Conservation (phyloP, 2,329 filamentous ascomycete genomes). For the Sclerotinia glacialis region DNA sequence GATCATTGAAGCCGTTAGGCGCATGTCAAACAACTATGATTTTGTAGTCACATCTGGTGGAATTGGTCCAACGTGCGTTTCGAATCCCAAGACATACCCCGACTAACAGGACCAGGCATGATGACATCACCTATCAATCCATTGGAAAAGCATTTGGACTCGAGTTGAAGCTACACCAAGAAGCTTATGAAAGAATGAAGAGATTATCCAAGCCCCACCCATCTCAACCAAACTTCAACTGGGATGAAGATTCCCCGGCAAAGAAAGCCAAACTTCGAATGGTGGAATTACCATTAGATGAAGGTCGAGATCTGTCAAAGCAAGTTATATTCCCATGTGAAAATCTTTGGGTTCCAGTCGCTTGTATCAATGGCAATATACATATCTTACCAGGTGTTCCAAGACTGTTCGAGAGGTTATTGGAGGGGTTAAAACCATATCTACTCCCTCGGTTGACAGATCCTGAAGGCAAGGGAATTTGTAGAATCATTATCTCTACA, state of each 20-base stretch:
- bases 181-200: slow-evolving; percentile 80
- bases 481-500: slow-evolving; percentile 79
- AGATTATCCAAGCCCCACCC: slow-evolving; percentile 70
- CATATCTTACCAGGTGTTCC: slow-evolving; percentile 93
- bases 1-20: slow-evolving; percentile 76
- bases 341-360: slow-evolving; percentile 86
- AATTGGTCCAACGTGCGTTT: slow-evolving; percentile 79
- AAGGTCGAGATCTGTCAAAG: slow-evolving; percentile 58
- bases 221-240: slow-evolving; percentile 73
- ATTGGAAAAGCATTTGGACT: slow-evolving; percentile 87
- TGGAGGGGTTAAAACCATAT: slow-evolving; percentile 71
- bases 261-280: slow-evolving; percentile 83
- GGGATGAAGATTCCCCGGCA: slow-evolving; percentile 76
- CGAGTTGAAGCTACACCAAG: slow-evolving; percentile 71
- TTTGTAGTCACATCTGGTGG: slow-evolving; percentile 94
- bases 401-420: slow-evolving; percentile 71
- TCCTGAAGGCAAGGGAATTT: slow-evolving; percentile 76
- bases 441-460: slow-evolving; percentile 70
- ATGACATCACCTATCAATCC: slow-evolving; percentile 95
- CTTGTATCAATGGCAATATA: slow-evolving; percentile 86
- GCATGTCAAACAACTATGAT: slow-evolving; percentile 89
- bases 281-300: slow-evolving; percentile 80
- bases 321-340: slow-evolving; percentile 79
- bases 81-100: not conserved
- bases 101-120: slow-evolving; percentile 60